Percentiles rank a stretch among this genome's conserved stretches.
Conservation (phyloP, 108 stramenopile species). For the Cyclotella atomus region DNA sequence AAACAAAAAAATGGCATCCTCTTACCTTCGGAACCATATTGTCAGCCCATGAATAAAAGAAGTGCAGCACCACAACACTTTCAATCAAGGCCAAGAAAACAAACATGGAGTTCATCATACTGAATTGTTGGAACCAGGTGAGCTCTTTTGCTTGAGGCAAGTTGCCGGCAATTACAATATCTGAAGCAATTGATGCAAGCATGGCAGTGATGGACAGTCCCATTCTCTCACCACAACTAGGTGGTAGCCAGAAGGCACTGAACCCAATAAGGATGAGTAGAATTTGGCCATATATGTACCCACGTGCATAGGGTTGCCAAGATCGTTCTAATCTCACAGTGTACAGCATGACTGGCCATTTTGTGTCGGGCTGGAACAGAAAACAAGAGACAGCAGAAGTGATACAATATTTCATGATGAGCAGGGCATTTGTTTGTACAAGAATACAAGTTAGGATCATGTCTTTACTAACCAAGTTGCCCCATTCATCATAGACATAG, state of each 20-base stretch:
- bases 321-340: conserved; percentile 35
- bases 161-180: conserved; percentile 40
- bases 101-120: not conserved
- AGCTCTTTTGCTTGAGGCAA: conserved; percentile 34
- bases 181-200: conserved; percentile 48
- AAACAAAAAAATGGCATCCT: not conserved
- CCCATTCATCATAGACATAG: not conserved
- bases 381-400: too few relatives aligned
- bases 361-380: conserved; percentile 28
- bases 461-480: not conserved
- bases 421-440: not conserved
- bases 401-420: too few relatives aligned
- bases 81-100: conserved; percentile 31
- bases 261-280: conserved; percentile 44
- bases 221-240: conserved; percentile 53
- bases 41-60: conserved; percentile 28
- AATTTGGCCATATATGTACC: conserved; percentile 31
- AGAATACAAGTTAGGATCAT: not conserved
- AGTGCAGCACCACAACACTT: conserved; percentile 35
- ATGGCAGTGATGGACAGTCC: conserved; percentile 51
- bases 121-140: conserved; percentile 5
- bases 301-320: conserved; percentile 51
- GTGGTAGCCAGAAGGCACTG: conserved; percentile 49
- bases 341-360: conserved; percentile 52
- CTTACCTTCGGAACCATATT: conserved; percentile 17